These are phyloP conservation scores for Xylaria telfairii DNA, from an alignment of 495 filamentous ascomycete genomes.

Conservation along the genomic window DNA sequence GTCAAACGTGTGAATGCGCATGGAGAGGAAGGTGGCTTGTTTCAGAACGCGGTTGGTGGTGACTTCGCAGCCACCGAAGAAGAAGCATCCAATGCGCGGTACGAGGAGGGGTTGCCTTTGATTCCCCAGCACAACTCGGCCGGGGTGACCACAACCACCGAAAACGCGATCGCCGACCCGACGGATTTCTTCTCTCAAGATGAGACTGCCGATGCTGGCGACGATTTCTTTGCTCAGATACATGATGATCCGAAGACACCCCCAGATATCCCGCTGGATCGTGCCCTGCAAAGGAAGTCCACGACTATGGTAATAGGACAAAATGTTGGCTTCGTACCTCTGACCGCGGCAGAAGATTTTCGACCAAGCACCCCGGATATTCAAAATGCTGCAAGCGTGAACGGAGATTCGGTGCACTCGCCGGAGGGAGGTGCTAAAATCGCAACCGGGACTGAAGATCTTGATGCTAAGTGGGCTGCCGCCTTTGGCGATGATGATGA, in stretches of 20 bases:
- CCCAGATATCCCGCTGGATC: conserved; percentile 32
- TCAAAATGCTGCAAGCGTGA: conserved; percentile 28
- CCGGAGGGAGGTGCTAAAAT: conserved; percentile 29
- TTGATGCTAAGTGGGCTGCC: conserved; percentile 83
- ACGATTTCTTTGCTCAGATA: conserved; percentile 60
- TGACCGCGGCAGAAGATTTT: conserved; percentile 35
- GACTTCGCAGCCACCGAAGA: conserved; percentile 45
- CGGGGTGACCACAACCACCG: conserved; percentile 16
- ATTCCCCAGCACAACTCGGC: conserved; percentile 45
- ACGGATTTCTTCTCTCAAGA: conserved; percentile 48
- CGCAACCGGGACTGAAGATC: conserved; percentile 47
- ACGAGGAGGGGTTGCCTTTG: conserved; percentile 66
- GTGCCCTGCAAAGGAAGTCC: conserved; percentile 61
- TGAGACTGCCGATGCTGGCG: conserved; percentile 44
- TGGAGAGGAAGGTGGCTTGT: conserved; percentile 11
- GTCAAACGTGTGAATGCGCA: not conserved
- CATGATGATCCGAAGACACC: conserved; percentile 26
- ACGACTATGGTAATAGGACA: conserved; percentile 61
- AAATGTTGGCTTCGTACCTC: conserved; percentile 37
- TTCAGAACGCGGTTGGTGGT: conserved; percentile 44
- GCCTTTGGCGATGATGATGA: conserved; percentile 82
- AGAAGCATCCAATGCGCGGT: conserved; percentile 55
- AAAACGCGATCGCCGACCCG: conserved; percentile 26
- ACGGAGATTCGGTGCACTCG: conserved; percentile 39
- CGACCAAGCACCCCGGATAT: conserved; percentile 29